Percentiles rank a stretch among this genome's conserved stretches.
Evolutionary conservation across 495 filamentous ascomycete genomes (phyloP).

Genomic region (Barbatosphaeria neglecta): DNA sequence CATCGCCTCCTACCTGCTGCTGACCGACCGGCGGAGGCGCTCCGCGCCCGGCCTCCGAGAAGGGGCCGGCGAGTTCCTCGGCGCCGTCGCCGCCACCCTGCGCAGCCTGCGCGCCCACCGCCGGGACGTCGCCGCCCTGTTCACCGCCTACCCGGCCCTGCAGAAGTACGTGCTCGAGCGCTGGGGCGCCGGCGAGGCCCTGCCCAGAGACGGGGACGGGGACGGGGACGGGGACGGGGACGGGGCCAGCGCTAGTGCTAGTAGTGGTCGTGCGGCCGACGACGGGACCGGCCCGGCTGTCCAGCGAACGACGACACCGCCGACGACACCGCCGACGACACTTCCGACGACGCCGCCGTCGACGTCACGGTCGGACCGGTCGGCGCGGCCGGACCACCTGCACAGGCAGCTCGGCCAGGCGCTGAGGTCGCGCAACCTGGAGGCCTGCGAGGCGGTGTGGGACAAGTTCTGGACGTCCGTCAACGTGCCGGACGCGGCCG

Average conservation of each 20-base stretch:
- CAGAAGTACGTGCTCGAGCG: background rate
- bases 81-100: background rate
- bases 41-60: constrained; percentile 4
- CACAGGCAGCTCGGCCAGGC: constrained; percentile 7
- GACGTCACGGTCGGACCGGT: too few species aligned
- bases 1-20: constrained; percentile 29
- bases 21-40: constrained; percentile 19
- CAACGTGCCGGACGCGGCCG: constrained; percentile 8
- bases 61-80: constrained; percentile 12
- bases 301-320: too few species aligned
- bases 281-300: too few species aligned
- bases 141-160: background rate
- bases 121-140: background rate
- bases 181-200: background rate
- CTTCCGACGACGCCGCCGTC: too few species aligned
- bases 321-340: background rate
- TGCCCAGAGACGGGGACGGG: too few species aligned
- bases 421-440: constrained; percentile 7
- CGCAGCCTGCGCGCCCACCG: background rate
- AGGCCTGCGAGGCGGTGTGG: constrained; percentile 20
- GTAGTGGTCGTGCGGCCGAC: too few species aligned
- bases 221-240: too few species aligned
- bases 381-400: background rate
- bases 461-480: constrained; percentile 20
- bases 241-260: too few species aligned